Percentiles rank a stretch among this genome's conserved stretches.
These are phyloP conservation scores for Solanum piurae DNA, from an alignment of 257 asterid genomes.

Conservation along the genomic window DNA sequence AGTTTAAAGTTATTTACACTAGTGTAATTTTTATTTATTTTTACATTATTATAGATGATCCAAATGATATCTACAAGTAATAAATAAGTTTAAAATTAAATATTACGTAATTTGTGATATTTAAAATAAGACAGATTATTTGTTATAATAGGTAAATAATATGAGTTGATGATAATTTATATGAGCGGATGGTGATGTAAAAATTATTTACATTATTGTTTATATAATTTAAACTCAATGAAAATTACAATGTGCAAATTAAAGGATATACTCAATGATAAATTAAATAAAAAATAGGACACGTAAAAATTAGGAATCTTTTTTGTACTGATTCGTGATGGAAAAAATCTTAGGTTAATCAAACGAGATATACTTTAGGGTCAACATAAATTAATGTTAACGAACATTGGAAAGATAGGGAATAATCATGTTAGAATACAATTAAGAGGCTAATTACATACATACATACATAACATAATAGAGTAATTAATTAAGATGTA, in stretches of 20 bases:
- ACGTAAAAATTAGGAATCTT: background rate
- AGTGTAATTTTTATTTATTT: background rate
- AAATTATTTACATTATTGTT: background rate
- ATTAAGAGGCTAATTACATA: background rate
- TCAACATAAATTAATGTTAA: background rate
- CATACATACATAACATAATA: background rate
- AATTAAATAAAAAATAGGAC: background rate
- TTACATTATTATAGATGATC: background rate
- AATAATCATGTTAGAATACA: background rate
- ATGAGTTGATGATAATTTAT: no score
- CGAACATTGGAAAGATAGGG: background rate
- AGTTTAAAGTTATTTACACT: background rate
- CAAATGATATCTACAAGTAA: background rate
- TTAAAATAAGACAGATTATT: background rate
- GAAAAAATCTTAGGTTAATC: background rate
- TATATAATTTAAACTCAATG: background rate
- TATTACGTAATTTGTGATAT: background rate
- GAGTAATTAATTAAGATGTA: background rate
- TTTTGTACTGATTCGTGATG: rapidly evolving
- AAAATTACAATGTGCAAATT: background rate
- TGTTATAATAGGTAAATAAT: background rate
- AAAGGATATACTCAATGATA: background rate
- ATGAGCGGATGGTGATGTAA: background rate
- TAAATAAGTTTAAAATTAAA: background rate
- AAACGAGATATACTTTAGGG: background rate